These are phyloP conservation scores for Chlorophyllum brunneum DNA, from an alignment of 768 basidiomycete genomes.

Conservation along the genomic window DNA sequence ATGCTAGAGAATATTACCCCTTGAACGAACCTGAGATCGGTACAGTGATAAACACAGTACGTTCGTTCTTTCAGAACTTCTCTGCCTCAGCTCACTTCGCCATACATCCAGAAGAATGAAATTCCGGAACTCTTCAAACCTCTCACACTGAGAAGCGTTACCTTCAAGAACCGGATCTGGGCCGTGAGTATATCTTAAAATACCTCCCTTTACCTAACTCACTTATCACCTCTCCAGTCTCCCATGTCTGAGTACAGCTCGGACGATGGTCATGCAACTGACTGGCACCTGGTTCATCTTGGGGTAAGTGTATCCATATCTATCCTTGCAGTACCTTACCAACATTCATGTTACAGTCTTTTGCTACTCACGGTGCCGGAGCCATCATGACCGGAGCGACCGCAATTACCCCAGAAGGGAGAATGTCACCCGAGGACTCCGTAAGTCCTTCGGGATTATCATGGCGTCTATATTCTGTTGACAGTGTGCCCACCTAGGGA, in stretches of 20 bases:
- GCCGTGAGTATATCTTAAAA: constrained; percentile 36
- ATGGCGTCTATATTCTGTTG: neutral
- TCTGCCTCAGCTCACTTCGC: constrained; percentile 4
- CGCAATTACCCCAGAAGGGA: constrained; percentile 66
- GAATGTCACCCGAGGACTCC: constrained; percentile 73
- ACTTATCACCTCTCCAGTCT: constrained; percentile 32
- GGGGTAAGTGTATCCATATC: constrained; percentile 40
- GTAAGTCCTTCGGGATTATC: constrained; percentile 36
- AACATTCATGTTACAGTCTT: constrained; percentile 40
- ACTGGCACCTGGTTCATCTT: constrained; percentile 84
- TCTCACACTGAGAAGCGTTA: constrained; percentile 54
- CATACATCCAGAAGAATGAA: constrained; percentile 35
- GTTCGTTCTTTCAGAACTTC: neutral
- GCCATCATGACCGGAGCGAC: constrained; percentile 74
- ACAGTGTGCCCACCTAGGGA: constrained; percentile 31
- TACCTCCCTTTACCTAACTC: neutral
- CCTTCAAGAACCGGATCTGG: constrained; percentile 75
- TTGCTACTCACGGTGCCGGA: constrained; percentile 69
- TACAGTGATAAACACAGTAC: constrained; percentile 18
- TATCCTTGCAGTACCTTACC: neutral
- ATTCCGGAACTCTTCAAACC: constrained; percentile 61
- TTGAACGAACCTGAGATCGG: constrained; percentile 58
- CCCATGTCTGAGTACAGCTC: constrained; percentile 85
- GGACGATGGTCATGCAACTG: constrained; percentile 70
- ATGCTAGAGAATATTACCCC: constrained; percentile 52